Conservation (phyloP, 257 asterid genomes). For the Ballota nigra region DNA sequence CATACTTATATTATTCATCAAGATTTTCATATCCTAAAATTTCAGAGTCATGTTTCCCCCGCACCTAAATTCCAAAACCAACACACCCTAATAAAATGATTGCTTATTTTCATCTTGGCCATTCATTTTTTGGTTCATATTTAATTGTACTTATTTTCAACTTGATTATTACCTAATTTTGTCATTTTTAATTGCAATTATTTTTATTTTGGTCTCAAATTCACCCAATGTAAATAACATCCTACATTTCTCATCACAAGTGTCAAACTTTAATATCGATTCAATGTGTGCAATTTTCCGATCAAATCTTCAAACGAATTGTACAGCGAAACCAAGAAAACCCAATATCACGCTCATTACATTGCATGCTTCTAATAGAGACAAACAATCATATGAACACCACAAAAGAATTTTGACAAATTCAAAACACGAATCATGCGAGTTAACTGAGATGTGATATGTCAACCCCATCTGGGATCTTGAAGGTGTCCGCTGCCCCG, state of each 20-base stretch:
- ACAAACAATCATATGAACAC: neutral
- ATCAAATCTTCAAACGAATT: conserved; percentile 2
- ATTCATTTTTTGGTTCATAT: neutral
- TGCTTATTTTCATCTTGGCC: neutral
- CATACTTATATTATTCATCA: no score
- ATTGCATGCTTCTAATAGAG: neutral
- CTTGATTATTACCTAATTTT: no score
- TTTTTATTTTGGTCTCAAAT: neutral
- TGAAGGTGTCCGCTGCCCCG: conserved; percentile 92
- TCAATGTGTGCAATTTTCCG: neutral
- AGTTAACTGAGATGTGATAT: conserved; percentile 60
- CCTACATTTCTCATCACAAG: neutral
- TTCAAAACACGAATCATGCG: neutral
- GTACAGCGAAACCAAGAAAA: neutral
- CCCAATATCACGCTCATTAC: neutral
- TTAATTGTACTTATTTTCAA: no score
- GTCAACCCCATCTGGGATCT: conserved; percentile 75
- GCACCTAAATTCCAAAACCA: no score
- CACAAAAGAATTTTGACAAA: neutral
- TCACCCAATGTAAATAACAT: neutral
- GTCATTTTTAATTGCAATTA: neutral
- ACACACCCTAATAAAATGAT: no score
- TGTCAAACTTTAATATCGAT: neutral
- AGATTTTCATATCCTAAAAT: no score
- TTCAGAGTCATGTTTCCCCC: no score